A percentile compares a stretch with the other conserved stretches of the same genome.
These are phyloP conservation scores for Talaromyces albobiverticillius DNA, from an alignment of 2,329 filamentous ascomycete species.

Conservation along the genomic window DNA sequence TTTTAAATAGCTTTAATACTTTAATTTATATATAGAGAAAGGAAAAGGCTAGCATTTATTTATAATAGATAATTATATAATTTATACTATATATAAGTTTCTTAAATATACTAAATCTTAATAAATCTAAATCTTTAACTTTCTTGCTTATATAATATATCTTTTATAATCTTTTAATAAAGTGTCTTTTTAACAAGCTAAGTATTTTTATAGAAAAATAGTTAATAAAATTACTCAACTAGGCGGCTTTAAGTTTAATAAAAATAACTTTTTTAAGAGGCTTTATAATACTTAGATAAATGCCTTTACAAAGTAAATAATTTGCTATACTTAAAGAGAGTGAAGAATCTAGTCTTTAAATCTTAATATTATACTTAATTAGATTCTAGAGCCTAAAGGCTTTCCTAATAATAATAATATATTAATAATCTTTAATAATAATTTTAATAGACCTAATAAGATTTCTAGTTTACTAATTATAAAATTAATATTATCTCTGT, in stretches of 20 bases:
- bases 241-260: background rate
- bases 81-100: background rate
- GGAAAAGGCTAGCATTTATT: background rate
- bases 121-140: background rate
- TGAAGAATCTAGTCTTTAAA: no score
- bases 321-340: no score
- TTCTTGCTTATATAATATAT: background rate
- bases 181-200: background rate
- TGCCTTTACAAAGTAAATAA: no score
- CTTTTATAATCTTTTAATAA: background rate
- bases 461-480: constrained; percentile 1
- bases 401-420: background rate
- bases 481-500: background rate
- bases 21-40: background rate
- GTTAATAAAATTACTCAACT: background rate
- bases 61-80: background rate
- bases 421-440: background rate
- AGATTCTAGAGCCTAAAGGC: background rate
- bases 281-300: background rate
- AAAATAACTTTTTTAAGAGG: background rate
- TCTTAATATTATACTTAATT: background rate
- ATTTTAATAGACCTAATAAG: background rate
- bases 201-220: background rate
- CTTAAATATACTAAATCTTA: background rate
- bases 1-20: background rate